These are phyloP conservation scores for Nothopassalora personata DNA, from an alignment of 2,329 filamentous ascomycete genomes.

Conservation along the genomic window DNA sequence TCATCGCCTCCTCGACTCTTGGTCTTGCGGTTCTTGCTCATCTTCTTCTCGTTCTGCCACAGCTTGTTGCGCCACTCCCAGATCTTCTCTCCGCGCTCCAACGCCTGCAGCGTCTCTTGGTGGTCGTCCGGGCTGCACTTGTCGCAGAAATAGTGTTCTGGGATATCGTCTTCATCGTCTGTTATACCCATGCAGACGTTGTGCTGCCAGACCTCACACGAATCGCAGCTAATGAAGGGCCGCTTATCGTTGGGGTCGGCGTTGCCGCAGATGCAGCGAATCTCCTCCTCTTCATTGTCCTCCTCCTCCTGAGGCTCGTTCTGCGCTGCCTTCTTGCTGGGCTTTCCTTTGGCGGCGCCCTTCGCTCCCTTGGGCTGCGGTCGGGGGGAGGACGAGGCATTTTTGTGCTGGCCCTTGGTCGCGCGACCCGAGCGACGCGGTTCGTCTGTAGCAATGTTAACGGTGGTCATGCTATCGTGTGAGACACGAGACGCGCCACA, in stretches of 20 bases:
- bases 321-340: conserved; percentile 41
- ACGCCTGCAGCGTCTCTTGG: conserved; percentile 69
- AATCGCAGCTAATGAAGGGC: conserved; percentile 94
- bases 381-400: conserved; percentile 58
- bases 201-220: conserved; percentile 92
- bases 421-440: conserved; percentile 89
- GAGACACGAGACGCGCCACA: background rate
- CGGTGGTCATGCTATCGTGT: background rate
- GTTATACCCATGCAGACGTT: conserved; percentile 90
- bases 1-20: conserved; percentile 32
- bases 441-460: conserved; percentile 55
- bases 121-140: conserved; percentile 80
- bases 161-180: conserved; percentile 67
- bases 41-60: conserved; percentile 53
- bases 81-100: conserved; percentile 73
- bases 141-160: conserved; percentile 88
- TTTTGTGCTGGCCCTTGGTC: conserved; percentile 95
- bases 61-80: conserved; percentile 57
- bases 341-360: conserved; percentile 35
- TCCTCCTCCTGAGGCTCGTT: conserved; percentile 47
- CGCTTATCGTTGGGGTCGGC: conserved; percentile 81
- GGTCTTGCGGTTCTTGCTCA: conserved; percentile 56
- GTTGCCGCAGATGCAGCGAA: conserved; percentile 89
- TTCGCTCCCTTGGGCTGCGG: conserved; percentile 34
- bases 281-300: conserved; percentile 50